Evolutionary conservation across 2,329 filamentous ascomycete genomes (phyloP), one percentile per base, ranked within the genome.

Genomic region (Arthrobotrys pseudoclavata): DNA sequence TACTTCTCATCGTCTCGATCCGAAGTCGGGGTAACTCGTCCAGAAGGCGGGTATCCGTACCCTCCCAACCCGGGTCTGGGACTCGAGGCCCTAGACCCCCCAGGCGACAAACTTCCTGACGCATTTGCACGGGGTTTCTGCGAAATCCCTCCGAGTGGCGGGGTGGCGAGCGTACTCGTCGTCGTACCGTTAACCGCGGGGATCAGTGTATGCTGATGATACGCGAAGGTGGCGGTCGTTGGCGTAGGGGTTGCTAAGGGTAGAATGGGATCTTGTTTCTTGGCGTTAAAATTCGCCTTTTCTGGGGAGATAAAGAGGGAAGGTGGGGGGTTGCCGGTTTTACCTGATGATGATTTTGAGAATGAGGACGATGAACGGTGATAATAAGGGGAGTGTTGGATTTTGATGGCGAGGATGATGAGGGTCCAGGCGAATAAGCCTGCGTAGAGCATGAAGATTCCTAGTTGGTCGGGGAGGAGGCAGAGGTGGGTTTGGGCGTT

Each of bases 391-490:
- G 75, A 77, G 15, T 61, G 66, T 45, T 72, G 69, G 10, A 79
- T 67, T 55, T 74, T 79, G 62, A 79, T 66, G 24, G 64, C 57
- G 45, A 79, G 48, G 64, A 74, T 69, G 18, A 79, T 72, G 47
- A 79, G 69, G 6, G 88, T 89, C 45, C 89, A 71, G 7, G 82
- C 86, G 0, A 91, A 85, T 15, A 96, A 86, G 29, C 87, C 85
- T 37, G 86, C 89, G 82, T 99, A 99, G 70, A 89, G 88, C 78
- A 96, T 89, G 84, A 95, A 97, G 5, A 94, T 94, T 61, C 88
- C 88, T 10, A 97, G 86, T 83, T 97, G 94, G 83, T 95, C 93
- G 0, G 96, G 96, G 7, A 98, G 87, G 1, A 99, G 88, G 82
- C 96, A 99, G 1, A 98, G 88, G 79, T 96, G 92, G 0, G 92